Evolutionary conservation across 2,329 filamentous ascomycete species (phyloP).

Genomic region (Blastomyces gilchristii): DNA sequence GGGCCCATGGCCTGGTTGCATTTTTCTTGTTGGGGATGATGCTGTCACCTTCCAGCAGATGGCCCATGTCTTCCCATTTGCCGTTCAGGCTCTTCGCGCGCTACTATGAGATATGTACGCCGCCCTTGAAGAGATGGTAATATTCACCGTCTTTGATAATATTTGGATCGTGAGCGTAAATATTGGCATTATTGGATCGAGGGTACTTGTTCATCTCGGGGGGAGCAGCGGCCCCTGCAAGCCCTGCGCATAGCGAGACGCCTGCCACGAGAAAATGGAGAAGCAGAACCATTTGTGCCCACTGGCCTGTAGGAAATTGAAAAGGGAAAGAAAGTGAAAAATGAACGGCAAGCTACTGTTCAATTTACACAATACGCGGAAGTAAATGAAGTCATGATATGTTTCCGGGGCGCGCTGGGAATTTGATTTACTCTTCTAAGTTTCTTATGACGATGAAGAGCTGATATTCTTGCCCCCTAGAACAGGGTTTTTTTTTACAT

Average conservation of each 20-base stretch:
- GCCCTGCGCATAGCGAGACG: not conserved
- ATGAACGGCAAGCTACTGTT: not conserved
- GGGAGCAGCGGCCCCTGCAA: not conserved
- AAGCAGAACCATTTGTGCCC: not conserved
- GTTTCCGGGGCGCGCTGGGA: not conserved
- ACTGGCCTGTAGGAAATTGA: not conserved
- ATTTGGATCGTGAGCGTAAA: constrained; percentile 25
- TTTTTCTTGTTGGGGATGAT: constrained; percentile 23
- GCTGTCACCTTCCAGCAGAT: constrained; percentile 23
- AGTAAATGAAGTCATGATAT: not conserved
- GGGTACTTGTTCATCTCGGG: not conserved
- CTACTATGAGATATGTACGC: constrained; percentile 20
- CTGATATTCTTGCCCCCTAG: not conserved
- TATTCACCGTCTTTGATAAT: constrained; percentile 22
- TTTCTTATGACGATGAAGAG: not conserved
- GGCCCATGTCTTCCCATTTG: constrained; percentile 27
- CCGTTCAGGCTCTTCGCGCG: constrained; percentile 22
- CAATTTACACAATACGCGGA: not conserved
- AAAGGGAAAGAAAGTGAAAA: not conserved
- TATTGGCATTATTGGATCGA: not conserved
- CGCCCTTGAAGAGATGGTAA: constrained; percentile 28
- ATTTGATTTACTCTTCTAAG: not conserved
- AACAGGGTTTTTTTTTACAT: not conserved
- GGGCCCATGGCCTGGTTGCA: constrained; percentile 28
- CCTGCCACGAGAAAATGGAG: not conserved